Base-by-base conservation (phyloP, 176 grass and related monocot species). In the Oryza rufipogon region DNA sequence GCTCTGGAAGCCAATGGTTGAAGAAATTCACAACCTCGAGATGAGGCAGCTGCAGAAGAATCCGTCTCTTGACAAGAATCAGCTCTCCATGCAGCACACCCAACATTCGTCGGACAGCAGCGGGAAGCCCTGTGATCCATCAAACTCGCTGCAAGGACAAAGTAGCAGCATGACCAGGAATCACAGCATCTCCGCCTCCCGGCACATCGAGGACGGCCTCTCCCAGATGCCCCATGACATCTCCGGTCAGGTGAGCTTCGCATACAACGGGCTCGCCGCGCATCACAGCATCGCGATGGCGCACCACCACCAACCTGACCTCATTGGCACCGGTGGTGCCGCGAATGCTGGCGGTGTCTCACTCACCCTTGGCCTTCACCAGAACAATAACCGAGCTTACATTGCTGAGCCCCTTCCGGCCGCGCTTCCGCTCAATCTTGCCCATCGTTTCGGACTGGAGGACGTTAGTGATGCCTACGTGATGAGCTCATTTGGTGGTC, bases 1-100 rank as follows among this genome's bases (percentile, higher is more conserved):
- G 17, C 91, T 99, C 9, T 99, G 97, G 97, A 99, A 99, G 84
- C 97, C 97, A 6, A 99, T 99, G 97, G 93, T 99, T 14, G 97
- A 99, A 85, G 97, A 99, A 78, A 91, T 99, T 36, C 97, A 99
- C 76, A 87, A 90, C 69, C 91, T 99, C 0, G 97, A 99, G 77
- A 92, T 99, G 86, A 86, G 81, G 32, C 91, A 96, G 79, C 19
- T 78, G 51, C 90, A 93, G 9, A 93, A 88, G 61, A 90, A 90
- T 58, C 63, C 91, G 0, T 61, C 79, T 4, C 63, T 75, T n/a
- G 85, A 84, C 45, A 92, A 89, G 58, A 83, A 76, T n/a, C 87
- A 73, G 56, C 34, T 73, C 11, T 70, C 75, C 33, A 84, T 85
- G 58, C 88, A 75, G 16, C 91, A 86, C 45, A 46, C 63, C 4